These are phyloP conservation scores for Phytophthora uliginosa DNA, from an alignment of 352 stramenopile genomes.

Conservation along the genomic window DNA sequence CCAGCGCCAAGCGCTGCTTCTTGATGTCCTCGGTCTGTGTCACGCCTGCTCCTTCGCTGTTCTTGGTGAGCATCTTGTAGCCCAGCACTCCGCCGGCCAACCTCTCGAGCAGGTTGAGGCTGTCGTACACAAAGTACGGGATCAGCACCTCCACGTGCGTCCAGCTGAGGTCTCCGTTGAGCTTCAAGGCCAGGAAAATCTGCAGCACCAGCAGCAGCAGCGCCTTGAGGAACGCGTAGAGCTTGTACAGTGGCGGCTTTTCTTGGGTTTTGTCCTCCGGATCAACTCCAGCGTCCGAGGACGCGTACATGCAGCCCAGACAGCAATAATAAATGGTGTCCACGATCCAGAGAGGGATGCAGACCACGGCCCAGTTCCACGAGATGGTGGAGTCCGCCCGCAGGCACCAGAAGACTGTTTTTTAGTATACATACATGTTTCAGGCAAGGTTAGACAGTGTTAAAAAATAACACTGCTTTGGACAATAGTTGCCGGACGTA, in stretches of 20 bases:
- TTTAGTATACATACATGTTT: slow-evolving; percentile 20
- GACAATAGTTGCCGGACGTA: slow-evolving; percentile 43
- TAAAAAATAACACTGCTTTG: slow-evolving; percentile 13
- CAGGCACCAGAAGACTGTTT: slow-evolving; percentile 84
- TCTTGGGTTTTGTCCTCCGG: slow-evolving; percentile 66
- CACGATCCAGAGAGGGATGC: slow-evolving; percentile 84
- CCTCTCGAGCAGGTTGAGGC: slow-evolving; percentile 75
- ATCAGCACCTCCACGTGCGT: slow-evolving; percentile 71
- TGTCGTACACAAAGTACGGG: slow-evolving; percentile 86
- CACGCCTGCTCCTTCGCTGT: slow-evolving; percentile 78
- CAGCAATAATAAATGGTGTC: slow-evolving; percentile 84
- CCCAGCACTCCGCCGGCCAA: slow-evolving; percentile 63
- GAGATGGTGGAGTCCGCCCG: slow-evolving; percentile 80
- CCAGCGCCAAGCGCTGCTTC: slow-evolving; percentile 56
- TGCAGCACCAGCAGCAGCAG: slow-evolving; percentile 81
- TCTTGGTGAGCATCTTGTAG: slow-evolving; percentile 79
- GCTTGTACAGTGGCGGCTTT: slow-evolving; percentile 65
- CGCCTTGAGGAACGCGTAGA: slow-evolving; percentile 88
- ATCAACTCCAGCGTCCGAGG: slow-evolving; percentile 56
- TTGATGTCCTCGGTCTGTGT: slow-evolving; percentile 79
- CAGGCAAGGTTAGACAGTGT: slow-evolving; percentile 16
- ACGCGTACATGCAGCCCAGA: slow-evolving; percentile 67
- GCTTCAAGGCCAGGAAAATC: slow-evolving; percentile 86
- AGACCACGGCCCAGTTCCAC: slow-evolving; percentile 86
- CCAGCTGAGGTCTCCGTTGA: slow-evolving; percentile 80